Percentiles rank a stretch among this genome's conserved stretches.
Evolutionary conservation across 2,329 filamentous ascomycete genomes (phyloP).

Genomic region (Orbilia blumenaviensis): DNA sequence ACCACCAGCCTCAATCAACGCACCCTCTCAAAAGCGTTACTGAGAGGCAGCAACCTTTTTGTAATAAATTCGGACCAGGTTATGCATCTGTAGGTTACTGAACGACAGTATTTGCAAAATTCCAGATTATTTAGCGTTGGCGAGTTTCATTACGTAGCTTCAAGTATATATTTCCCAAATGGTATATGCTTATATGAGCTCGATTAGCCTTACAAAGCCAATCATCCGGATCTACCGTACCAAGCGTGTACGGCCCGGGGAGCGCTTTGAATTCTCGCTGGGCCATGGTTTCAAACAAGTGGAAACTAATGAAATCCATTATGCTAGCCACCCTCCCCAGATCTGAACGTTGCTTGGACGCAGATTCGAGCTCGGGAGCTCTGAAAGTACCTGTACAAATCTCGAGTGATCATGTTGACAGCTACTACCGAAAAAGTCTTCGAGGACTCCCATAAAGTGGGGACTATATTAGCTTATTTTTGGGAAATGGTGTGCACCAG

Average conservation of each 20-base stretch:
- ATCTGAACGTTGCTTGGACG: background rate
- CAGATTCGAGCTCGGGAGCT: background rate
- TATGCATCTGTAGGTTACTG: too few relatives aligned
- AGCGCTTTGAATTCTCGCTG: background rate
- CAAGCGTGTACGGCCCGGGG: conserved; percentile 4
- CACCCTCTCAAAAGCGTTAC: background rate
- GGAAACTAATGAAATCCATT: background rate
- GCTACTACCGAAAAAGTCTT: background rate
- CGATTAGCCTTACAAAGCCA: background rate
- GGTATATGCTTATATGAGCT: background rate
- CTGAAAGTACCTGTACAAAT: background rate
- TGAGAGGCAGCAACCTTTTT: background rate
- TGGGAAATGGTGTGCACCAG: conserved; percentile 29
- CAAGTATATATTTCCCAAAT: background rate
- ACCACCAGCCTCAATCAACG: background rate
- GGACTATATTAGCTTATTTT: conserved; percentile 36
- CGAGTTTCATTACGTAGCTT: too few relatives aligned
- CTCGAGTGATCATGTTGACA: background rate
- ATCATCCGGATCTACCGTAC: background rate
- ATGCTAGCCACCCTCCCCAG: background rate
- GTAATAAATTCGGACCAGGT: background rate
- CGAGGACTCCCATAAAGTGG: background rate
- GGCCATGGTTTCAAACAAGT: background rate
- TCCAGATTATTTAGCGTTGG: too few relatives aligned
- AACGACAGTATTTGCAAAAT: too few relatives aligned